Conservation (phyloP, 1,284 basidiomycete genomes). For the Mycena sp. region DNA sequence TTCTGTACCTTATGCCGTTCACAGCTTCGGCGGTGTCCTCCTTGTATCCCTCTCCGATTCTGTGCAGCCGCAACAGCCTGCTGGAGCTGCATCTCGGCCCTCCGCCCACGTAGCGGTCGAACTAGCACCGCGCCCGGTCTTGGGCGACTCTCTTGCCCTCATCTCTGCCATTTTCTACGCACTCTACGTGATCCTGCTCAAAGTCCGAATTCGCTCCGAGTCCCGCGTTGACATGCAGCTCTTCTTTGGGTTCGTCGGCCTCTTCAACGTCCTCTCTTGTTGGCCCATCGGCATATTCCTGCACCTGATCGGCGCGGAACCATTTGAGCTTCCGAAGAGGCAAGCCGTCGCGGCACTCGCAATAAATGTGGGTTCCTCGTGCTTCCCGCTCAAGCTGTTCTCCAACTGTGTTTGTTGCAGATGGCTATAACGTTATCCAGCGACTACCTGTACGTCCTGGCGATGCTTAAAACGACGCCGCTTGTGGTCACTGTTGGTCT, state of each 20-base stretch:
- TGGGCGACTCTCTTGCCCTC: slow-evolving; percentile 86
- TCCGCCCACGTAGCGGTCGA: slow-evolving; percentile 20
- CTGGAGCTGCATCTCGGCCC: slow-evolving; percentile 30
- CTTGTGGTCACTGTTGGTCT: slow-evolving; percentile 94
- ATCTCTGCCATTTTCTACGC: slow-evolving; percentile 90
- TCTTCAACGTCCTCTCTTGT: slow-evolving; percentile 86
- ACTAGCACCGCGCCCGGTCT: slow-evolving; percentile 42
- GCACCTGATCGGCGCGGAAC: slow-evolving; percentile 81
- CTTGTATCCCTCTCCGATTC: slow-evolving; percentile 91
- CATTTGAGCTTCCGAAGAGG: slow-evolving; percentile 75
- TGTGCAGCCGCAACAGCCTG: slow-evolving; percentile 38
- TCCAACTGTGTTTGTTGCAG: slow-evolving; percentile 45
- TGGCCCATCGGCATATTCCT: slow-evolving; percentile 89
- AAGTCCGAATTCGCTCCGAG: slow-evolving; percentile 86
- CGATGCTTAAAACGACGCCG: slow-evolving; percentile 98
- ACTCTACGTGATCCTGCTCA: slow-evolving; percentile 92
- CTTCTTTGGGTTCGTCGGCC: slow-evolving; percentile 93
- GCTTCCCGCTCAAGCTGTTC: too few species aligned
- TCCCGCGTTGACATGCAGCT: slow-evolving; percentile 92
- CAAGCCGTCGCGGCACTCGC: slow-evolving; percentile 73
- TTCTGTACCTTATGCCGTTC: too few species aligned
- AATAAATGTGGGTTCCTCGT: slow-evolving; percentile 69
- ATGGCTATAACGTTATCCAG: slow-evolving; percentile 89
- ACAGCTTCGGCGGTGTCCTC: slow-evolving; percentile 86
- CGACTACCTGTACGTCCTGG: slow-evolving; percentile 89